Percentiles rank a stretch among this genome's conserved stretches.
phyloP scores from a whole-genome alignment of 345 rosid genomes.

The Populus alba region DNA sequence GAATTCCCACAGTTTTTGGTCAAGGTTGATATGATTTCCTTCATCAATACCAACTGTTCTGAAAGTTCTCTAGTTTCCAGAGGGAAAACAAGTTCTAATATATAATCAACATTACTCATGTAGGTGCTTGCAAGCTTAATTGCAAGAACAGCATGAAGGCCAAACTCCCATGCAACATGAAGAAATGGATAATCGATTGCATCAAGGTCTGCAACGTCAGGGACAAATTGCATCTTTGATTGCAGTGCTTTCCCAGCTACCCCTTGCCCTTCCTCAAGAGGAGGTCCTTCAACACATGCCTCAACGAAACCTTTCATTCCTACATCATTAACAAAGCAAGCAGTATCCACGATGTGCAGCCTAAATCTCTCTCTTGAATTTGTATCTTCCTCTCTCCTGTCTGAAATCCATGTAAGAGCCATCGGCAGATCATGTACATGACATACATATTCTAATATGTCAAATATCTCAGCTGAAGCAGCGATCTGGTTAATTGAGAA shows the following conservation, averaged over 20 bases:
- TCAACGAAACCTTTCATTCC: neutral
- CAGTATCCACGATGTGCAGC: neutral
- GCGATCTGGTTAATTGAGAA: neutral
- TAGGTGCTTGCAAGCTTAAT: neutral
- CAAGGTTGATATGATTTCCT: neutral
- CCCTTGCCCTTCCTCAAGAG: conserved; percentile 1
- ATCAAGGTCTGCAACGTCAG: neutral
- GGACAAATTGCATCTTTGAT: neutral
- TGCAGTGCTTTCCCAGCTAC: neutral
- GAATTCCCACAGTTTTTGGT: neutral
- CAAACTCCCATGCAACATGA: neutral
- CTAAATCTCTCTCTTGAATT: neutral
- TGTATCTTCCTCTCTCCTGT: neutral
- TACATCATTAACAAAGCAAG: neutral
- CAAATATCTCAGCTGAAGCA: neutral
- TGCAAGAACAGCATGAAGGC: neutral
- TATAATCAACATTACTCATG: neutral
- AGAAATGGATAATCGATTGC: neutral
- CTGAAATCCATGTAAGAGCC: neutral
- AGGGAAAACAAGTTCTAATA: neutral
- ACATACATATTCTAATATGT: neutral
- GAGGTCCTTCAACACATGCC: neutral
- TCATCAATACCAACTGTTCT: neutral
- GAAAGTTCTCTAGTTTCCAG: neutral
- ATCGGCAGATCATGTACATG: neutral